These are phyloP conservation scores for Rhizopogon vesiculosus DNA, from an alignment of 768 basidiomycete genomes.

Conservation along the genomic window DNA sequence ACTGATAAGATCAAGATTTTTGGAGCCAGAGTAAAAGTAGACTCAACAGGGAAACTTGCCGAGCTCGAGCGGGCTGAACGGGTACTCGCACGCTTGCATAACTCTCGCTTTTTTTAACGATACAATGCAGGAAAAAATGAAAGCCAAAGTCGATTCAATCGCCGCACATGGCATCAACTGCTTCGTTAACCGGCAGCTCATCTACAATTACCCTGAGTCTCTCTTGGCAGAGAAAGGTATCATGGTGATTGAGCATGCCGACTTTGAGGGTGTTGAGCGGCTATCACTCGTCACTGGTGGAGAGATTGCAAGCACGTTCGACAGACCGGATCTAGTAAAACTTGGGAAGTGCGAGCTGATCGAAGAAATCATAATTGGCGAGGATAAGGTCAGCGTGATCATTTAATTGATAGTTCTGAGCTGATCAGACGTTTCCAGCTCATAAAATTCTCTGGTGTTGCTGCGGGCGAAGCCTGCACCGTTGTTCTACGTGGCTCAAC, in stretches of 20 bases:
- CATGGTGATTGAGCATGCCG: constrained; percentile 96
- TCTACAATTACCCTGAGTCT: constrained; percentile 99
- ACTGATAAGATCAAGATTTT: constrained; percentile 99
- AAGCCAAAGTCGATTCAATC: constrained; percentile 93
- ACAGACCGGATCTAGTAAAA: constrained; percentile 86
- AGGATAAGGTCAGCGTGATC: constrained; percentile 75
- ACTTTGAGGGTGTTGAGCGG: constrained; percentile 98
- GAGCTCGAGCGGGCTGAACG: constrained; percentile 96
- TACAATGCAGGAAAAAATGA: constrained; percentile 92
- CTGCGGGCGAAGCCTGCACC: constrained; percentile 96
- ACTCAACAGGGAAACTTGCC: constrained; percentile 93
- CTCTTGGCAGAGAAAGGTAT: constrained; percentile 93
- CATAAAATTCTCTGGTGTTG: constrained; percentile 99
- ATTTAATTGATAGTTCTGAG: neutral
- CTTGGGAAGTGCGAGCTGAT: constrained; percentile 92
- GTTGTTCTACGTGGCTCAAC: constrained; percentile 97
- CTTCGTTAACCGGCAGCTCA: constrained; percentile 96
- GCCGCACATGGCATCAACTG: constrained; percentile 93
- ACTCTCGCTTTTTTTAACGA: neutral
- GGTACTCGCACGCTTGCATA: constrained; percentile 33
- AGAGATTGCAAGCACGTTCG: constrained; percentile 95
- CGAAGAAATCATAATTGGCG: constrained; percentile 99
- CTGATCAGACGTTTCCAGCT: constrained; percentile 46
- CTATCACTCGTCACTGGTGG: constrained; percentile 95
- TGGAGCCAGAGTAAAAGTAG: constrained; percentile 93